phyloP scores from a whole-genome alignment of 345 rosid species.

The Limnanthes douglasii region DNA sequence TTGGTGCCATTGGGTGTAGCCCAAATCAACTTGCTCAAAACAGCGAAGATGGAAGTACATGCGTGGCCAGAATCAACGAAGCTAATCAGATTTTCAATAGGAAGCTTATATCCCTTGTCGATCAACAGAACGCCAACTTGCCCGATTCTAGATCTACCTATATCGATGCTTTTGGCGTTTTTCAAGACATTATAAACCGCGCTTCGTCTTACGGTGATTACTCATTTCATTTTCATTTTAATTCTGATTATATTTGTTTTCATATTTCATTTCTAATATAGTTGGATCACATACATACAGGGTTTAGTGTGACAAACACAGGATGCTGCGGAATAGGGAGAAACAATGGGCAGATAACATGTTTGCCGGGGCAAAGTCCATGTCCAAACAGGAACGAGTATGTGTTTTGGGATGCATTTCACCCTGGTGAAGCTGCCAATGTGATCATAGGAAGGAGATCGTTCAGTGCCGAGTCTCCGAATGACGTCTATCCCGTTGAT shows the following conservation, averaged over 20 bases:
- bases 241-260: no score
- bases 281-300: no score
- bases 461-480: constrained; percentile 24
- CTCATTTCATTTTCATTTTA: background rate
- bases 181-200: constrained; percentile 45
- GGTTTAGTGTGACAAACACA: constrained; percentile 29
- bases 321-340: constrained; percentile 78
- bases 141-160: constrained; percentile 56
- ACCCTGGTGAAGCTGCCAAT: constrained; percentile 55
- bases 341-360: constrained; percentile 68
- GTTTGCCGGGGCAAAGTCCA: constrained; percentile 47
- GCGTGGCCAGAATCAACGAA: constrained; percentile 40
- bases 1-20: constrained; percentile 83
- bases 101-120: constrained; percentile 56
- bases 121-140: constrained; percentile 33
- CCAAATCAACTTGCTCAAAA: constrained; percentile 68
- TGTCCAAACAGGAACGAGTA: constrained; percentile 41
- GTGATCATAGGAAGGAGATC: constrained; percentile 35
- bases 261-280: no score
- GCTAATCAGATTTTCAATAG: constrained; percentile 68
- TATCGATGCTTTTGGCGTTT: constrained; percentile 60
- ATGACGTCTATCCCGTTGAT: constrained; percentile 52
- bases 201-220: constrained; percentile 18
- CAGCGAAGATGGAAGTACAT: constrained; percentile 53
- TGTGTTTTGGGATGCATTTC: constrained; percentile 74